These are phyloP conservation scores for Aciculoconidium aculeatum DNA, from an alignment of 805 yeast species.

Conservation along the genomic window DNA sequence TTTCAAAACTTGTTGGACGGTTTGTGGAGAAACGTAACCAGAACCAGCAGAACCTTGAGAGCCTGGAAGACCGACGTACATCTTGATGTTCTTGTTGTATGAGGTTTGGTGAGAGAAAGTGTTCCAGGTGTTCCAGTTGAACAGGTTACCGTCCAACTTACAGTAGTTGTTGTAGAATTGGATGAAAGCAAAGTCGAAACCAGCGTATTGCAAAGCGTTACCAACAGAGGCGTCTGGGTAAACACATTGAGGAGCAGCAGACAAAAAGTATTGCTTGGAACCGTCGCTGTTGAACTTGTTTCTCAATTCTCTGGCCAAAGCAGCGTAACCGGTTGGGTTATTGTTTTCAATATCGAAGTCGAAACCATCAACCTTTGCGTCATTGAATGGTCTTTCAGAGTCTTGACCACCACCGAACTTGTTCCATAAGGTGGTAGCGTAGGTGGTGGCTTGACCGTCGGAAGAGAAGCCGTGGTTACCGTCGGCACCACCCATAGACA, in stretches of 20 bases:
- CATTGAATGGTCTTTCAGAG: conserved; percentile 55
- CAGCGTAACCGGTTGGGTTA: conserved; percentile 58
- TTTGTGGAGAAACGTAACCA: conserved; percentile 40
- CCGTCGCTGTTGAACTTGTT: conserved; percentile 12
- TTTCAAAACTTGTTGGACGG: conserved; percentile 13
- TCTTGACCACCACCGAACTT: conserved; percentile 17
- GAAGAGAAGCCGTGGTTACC: conserved; percentile 35
- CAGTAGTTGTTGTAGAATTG: conserved; percentile 90
- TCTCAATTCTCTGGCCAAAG: conserved; percentile 36
- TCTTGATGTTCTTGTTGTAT: conserved; percentile 62
- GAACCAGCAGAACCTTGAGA: conserved; percentile 44
- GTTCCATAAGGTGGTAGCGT: conserved; percentile 24
- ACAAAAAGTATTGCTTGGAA: conserved; percentile 60
- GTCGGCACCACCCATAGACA: conserved; percentile 59
- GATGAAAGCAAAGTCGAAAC: conserved; percentile 74
- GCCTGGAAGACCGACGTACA: conserved; percentile 69
- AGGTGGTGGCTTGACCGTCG: conserved; percentile 22
- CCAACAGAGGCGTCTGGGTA: conserved; percentile 60
- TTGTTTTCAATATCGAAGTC: conserved; percentile 67
- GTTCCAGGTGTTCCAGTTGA: conserved; percentile 70
- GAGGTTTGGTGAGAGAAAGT: conserved; percentile 51
- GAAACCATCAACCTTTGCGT: conserved; percentile 77
- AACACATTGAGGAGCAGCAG: conserved; percentile 92
- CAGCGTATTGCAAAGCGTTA: conserved; percentile 37
- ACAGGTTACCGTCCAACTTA: conserved; percentile 38